Evolutionary conservation across 2,329 filamentous ascomycete genomes (phyloP), one percentile per base, ranked within the genome.

Genomic region (Calonectria hongkongensis): DNA sequence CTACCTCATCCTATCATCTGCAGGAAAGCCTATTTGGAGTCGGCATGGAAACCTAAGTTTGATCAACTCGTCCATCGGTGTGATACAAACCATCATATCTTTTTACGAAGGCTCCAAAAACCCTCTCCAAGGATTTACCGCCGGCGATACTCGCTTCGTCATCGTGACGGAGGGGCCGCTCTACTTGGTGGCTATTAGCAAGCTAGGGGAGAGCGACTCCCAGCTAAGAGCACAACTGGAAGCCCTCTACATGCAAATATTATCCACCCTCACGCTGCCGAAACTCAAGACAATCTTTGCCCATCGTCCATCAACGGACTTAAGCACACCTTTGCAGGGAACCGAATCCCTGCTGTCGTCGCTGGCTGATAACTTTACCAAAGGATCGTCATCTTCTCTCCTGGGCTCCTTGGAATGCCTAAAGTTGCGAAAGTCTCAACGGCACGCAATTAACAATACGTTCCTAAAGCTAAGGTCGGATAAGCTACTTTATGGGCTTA

Each of bases 11-110:
- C 87, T 99, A 1, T 98, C 97, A 2, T 96, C 95, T 16, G 96
- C 97, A 12, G 97, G 97, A 25, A 99, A 99, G 83, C 97, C 97
- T 13, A 97, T 99, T 62, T 99, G 96, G 88, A 98, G 95, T 80
- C 91, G 97, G 62, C 96, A 99, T 82, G 97, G 97, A 48, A 95
- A 98, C 78, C 90, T 98, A 76, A 92, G 93, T 68, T 87, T 98
- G 51, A 95, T 98, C 81, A 98, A 97, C 79, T 94, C 94, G 64
- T 98, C 97, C 79, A 96, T 98, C 82, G 97, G 97, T 48, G 93
- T 99, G 21, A 93, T 98, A 2, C 97, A 98, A 83, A 99, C 97
- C 51, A 96, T 99, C 78, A 98, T 99, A 74, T 98, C 97, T 1
- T 98, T 98, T 82, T 98, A 97, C 81, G 94, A 98, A 82, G 92